phyloP scores from a whole-genome alignment of 2,329 filamentous ascomycete species.

The Aschersonia sp. region DNA sequence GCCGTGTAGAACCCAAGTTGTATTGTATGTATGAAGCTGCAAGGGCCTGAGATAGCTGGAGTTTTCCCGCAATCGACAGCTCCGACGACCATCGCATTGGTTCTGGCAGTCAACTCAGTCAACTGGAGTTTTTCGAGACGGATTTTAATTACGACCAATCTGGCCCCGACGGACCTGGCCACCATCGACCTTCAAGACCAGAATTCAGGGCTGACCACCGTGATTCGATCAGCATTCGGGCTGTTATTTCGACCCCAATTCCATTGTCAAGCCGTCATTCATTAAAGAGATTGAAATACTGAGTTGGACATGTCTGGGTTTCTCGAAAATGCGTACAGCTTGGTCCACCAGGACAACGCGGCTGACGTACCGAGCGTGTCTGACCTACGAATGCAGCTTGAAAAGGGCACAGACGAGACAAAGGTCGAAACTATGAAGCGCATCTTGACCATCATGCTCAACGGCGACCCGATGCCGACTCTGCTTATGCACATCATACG shows the following conservation, averaged over 20 bases:
- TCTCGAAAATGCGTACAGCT: constrained; percentile 85
- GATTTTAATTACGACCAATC: too few relatives aligned
- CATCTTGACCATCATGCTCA: constrained; percentile 94
- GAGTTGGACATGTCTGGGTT: constrained; percentile 57
- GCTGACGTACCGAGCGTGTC: constrained; percentile 81
- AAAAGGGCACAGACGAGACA: constrained; percentile 84
- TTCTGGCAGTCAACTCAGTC: too few relatives aligned
- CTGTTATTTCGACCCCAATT: not conserved
- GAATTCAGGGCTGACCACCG: too few relatives aligned
- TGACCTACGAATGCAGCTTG: constrained; percentile 82
- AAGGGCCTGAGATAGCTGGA: too few relatives aligned
- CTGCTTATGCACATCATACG: constrained; percentile 99
- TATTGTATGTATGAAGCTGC: too few relatives aligned
- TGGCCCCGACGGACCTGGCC: too few relatives aligned
- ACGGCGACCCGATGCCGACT: constrained; percentile 88
- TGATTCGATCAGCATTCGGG: not conserved
- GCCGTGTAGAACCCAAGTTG: not conserved
- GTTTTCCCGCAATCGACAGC: too few relatives aligned
- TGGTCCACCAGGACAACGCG: constrained; percentile 95
- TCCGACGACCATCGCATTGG: too few relatives aligned
- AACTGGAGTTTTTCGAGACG: too few relatives aligned
- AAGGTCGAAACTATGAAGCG: constrained; percentile 95
- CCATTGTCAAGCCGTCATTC: not conserved
- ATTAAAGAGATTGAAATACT: not conserved
- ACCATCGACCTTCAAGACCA: too few relatives aligned